A percentile compares a stretch with the other conserved stretches of the same genome.
Evolutionary conservation across 306 rosid genomes (phyloP).

Genomic region (Purshia tridentata): DNA sequence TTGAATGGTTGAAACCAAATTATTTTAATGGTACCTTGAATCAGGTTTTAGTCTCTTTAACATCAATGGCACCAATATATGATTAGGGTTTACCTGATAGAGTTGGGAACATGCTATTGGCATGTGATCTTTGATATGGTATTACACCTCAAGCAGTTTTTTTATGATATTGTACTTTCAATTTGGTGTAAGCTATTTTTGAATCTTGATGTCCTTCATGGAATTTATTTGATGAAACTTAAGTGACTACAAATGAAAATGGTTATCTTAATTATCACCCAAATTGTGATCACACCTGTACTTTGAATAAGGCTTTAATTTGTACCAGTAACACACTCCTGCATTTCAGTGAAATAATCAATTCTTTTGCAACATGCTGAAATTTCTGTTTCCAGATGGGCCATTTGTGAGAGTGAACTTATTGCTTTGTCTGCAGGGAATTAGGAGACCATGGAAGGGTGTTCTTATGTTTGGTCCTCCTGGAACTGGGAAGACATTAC

Average conservation of each 20-base stretch:
- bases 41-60: slow-evolving; percentile 10
- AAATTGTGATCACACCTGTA: neutral
- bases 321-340: slow-evolving; percentile 10
- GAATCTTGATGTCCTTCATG: neutral
- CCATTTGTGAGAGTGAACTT: slow-evolving; percentile 21
- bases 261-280: neutral
- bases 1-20: slow-evolving; percentile 22
- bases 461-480: slow-evolving; percentile 99
- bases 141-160: neutral
- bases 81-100: slow-evolving; percentile 7
- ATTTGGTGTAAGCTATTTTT: neutral
- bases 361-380: slow-evolving; percentile 5
- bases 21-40: neutral
- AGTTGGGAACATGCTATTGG: neutral
- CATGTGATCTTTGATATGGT: slow-evolving; percentile 3
- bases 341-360: slow-evolving; percentile 11
- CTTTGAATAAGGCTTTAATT: slow-evolving; percentile 5
- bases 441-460: slow-evolving; percentile 99
- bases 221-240: neutral
- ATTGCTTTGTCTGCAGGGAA: slow-evolving; percentile 65
- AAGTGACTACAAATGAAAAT: neutral
- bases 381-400: slow-evolving; percentile 10
- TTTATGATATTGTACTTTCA: neutral
- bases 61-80: slow-evolving; percentile 8
- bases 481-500: slow-evolving; percentile 97